phyloP scores from a whole-genome alignment of 306 rosid species.

The Alnus glutinosa region DNA sequence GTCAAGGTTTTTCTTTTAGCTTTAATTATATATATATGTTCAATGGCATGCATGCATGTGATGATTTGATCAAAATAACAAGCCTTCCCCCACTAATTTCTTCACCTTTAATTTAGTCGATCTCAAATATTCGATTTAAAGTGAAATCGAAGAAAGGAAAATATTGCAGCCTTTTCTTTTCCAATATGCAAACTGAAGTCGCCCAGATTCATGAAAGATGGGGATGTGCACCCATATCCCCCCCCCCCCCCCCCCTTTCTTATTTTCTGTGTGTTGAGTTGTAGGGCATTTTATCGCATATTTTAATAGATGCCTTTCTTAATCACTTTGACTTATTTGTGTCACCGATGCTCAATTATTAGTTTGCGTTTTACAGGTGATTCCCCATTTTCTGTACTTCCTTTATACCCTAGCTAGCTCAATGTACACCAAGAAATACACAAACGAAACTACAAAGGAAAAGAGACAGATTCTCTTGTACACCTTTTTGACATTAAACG shows the following conservation, averaged over 20 bases:
- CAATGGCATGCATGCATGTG: constrained; percentile 2
- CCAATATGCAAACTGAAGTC: constrained; percentile 8
- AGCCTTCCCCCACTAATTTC: neutral
- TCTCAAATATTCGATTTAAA: constrained; percentile 22
- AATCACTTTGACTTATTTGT: constrained; percentile 41
- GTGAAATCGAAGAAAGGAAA: constrained; percentile 22
- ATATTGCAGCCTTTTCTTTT: neutral
- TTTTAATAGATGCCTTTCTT: constrained; percentile 24
- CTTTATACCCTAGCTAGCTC: constrained; percentile 26
- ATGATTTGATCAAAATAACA: neutral
- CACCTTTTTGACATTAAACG: constrained; percentile 38
- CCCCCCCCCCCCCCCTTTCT: neutral
- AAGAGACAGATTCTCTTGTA: constrained; percentile 39
- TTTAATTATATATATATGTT: constrained; percentile 2
- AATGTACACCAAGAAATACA: constrained; percentile 33
- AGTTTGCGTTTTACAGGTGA: constrained; percentile 36
- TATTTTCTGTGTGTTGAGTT: constrained; percentile 27
- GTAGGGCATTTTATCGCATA: constrained; percentile 33
- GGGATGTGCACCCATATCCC: constrained; percentile 10
- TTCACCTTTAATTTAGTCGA: neutral
- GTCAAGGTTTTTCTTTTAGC: constrained; percentile 42
- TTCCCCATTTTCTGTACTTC: constrained; percentile 40
- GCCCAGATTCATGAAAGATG: constrained; percentile 29
- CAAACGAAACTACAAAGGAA: constrained; percentile 27
- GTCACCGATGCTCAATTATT: constrained; percentile 52